Evolutionary conservation across 768 basidiomycete species (phyloP).

Genomic region (Pleurotus platypus): DNA sequence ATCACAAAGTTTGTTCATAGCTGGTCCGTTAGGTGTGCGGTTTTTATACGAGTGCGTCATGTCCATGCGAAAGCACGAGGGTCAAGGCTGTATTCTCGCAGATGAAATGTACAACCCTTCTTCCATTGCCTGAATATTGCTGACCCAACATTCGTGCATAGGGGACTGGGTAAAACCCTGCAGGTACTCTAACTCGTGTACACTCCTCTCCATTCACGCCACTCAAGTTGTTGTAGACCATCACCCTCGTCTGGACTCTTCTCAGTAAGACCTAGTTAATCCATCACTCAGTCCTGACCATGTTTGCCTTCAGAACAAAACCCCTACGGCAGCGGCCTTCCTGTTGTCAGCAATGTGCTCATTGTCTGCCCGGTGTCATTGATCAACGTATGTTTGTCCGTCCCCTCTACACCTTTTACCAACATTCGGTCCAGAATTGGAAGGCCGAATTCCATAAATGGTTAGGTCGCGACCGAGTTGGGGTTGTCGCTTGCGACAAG

Average conservation of each 20-base stretch:
- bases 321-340: slow-evolving; percentile 57
- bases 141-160: slow-evolving; percentile 10
- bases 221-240: slow-evolving; percentile 52
- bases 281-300: neutral
- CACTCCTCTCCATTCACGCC: too few species aligned
- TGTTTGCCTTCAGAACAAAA: slow-evolving; percentile 63
- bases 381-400: slow-evolving; percentile 54
- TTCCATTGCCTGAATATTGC: neutral
- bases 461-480: slow-evolving; percentile 43
- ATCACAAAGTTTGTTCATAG: slow-evolving; percentile 2
- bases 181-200: slow-evolving; percentile 39
- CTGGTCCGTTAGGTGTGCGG: slow-evolving; percentile 49
- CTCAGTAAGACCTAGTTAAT: slow-evolving; percentile 55
- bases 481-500: slow-evolving; percentile 44
- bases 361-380: slow-evolving; percentile 95
- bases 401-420: slow-evolving; percentile 1
- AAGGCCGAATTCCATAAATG: slow-evolving; percentile 94
- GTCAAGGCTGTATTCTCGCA: slow-evolving; percentile 92
- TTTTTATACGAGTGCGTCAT: slow-evolving; percentile 97
- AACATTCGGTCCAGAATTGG: slow-evolving; percentile 71
- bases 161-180: slow-evolving; percentile 97
- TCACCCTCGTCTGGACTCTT: slow-evolving; percentile 89
- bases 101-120: slow-evolving; percentile 77
- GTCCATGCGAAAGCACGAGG: slow-evolving; percentile 88
- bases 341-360: slow-evolving; percentile 74